Conservation (phyloP, 202 grass and related monocot genomes). For the Carex sylvatica region DNA sequence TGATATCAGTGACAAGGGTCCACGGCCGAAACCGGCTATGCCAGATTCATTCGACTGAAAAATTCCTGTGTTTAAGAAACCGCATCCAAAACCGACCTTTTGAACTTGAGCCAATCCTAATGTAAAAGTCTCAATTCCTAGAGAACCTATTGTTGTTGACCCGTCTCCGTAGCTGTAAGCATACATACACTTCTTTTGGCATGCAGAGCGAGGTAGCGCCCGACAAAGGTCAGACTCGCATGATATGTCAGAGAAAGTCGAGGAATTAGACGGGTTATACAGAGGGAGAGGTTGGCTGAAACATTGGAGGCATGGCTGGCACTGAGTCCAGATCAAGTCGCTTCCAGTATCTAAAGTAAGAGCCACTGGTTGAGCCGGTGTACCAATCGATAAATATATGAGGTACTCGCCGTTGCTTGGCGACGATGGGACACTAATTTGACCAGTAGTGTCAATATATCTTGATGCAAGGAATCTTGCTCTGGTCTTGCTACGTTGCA, state of each 20-base stretch:
- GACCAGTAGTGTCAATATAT: not conserved
- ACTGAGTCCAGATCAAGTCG: constrained; percentile 67
- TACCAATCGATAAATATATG: constrained; percentile 48
- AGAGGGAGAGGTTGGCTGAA: constrained; percentile 57
- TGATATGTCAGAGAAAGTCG: constrained; percentile 44
- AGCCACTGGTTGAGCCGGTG: constrained; percentile 35
- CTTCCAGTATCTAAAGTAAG: constrained; percentile 53
- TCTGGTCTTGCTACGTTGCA: constrained; percentile 31
- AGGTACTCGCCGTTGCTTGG: constrained; percentile 34
- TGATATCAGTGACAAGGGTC: constrained; percentile 45
- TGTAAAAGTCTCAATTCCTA: constrained; percentile 57
- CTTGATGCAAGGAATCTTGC: constrained; percentile 29
- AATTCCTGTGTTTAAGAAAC: constrained; percentile 34
- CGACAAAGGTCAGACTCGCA: constrained; percentile 44
- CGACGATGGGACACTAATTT: not conserved
- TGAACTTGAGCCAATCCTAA: constrained; percentile 35
- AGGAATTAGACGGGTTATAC: constrained; percentile 49
- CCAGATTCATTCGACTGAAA: constrained; percentile 46
- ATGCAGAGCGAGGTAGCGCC: constrained; percentile 56
- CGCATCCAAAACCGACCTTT: constrained; percentile 58
- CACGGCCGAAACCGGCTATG: constrained; percentile 58
- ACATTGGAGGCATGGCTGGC: constrained; percentile 48
- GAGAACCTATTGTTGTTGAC: constrained; percentile 40
- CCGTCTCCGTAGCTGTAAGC: constrained; percentile 46
- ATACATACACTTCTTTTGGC: constrained; percentile 41